Conservation (phyloP, 306 rosid genomes). For the Hylodesmum podocarpum region DNA sequence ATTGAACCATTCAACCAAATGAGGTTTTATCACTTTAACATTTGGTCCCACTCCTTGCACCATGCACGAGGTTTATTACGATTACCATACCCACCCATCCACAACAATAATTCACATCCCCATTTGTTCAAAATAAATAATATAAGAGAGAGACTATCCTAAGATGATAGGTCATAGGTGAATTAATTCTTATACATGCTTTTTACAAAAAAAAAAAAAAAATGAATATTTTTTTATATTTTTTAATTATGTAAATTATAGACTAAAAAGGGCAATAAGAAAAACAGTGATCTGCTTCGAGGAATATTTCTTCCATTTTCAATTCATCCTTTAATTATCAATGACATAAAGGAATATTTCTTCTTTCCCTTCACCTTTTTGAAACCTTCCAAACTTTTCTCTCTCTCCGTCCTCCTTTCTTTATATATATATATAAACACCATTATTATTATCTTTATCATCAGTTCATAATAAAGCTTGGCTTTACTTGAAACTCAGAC, state of each 20-base stretch:
- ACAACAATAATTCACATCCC: constrained; percentile 37
- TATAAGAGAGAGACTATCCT: constrained; percentile 40
- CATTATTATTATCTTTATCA: constrained; percentile 39
- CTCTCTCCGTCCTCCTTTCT: constrained; percentile 32
- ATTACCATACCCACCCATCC: constrained; percentile 23
- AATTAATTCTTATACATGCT: not conserved
- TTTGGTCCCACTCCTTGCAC: constrained; percentile 47
- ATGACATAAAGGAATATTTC: constrained; percentile 38
- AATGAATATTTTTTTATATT: not conserved
- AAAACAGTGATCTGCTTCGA: constrained; percentile 46
- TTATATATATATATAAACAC: constrained; percentile 30
- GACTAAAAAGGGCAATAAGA: constrained; percentile 52
- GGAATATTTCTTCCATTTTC: constrained; percentile 52
- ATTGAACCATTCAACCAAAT: constrained; percentile 42
- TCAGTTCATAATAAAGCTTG: constrained; percentile 30
- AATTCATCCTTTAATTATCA: constrained; percentile 42
- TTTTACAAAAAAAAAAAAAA: no score
- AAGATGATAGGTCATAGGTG: constrained; percentile 25
- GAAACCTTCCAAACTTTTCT: constrained; percentile 46
- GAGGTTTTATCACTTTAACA: constrained; percentile 34
- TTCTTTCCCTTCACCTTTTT: constrained; percentile 51
- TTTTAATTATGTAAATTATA: constrained; percentile 32
- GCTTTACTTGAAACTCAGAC: constrained; percentile 35
- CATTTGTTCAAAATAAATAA: constrained; percentile 14
- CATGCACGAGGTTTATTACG: constrained; percentile 35